Conservation (phyloP, 305 asterid genomes). For the Stenogyne calaminthoides region DNA sequence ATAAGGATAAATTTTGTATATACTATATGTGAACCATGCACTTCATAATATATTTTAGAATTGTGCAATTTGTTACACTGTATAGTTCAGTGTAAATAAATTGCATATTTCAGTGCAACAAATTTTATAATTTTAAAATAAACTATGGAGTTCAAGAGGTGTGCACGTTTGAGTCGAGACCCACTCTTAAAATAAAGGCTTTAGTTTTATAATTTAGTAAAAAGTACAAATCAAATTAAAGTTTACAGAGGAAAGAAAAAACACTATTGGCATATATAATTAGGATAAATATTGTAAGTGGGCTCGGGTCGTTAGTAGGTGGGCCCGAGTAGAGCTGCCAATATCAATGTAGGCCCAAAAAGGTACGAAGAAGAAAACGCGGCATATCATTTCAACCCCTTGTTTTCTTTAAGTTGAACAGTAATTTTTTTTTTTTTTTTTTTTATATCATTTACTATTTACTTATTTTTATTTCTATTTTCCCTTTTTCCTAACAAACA, state of each 20-base stretch:
- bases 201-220: too few relatives aligned
- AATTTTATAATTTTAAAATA: too few relatives aligned
- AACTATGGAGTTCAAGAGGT: too few relatives aligned
- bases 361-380: slow-evolving; percentile 21
- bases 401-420: slow-evolving; percentile 15
- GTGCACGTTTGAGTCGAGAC: too few relatives aligned
- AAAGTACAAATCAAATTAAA: too few relatives aligned
- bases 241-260: not conserved
- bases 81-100: too few relatives aligned
- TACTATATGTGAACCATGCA: too few relatives aligned
- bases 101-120: too few relatives aligned
- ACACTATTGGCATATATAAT: not conserved
- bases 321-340: not conserved
- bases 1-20: too few relatives aligned
- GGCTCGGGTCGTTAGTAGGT: not conserved
- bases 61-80: too few relatives aligned
- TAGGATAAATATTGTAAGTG: not conserved
- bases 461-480: not conserved
- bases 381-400: not conserved
- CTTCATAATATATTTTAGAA: too few relatives aligned
- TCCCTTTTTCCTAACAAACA: not conserved
- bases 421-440: not conserved
- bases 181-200: too few relatives aligned
- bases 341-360: slow-evolving; percentile 4
- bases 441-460: not conserved